These are phyloP conservation scores for Vitis riparia DNA, from an alignment of 164 flowering plant genomes.

Conservation along the genomic window DNA sequence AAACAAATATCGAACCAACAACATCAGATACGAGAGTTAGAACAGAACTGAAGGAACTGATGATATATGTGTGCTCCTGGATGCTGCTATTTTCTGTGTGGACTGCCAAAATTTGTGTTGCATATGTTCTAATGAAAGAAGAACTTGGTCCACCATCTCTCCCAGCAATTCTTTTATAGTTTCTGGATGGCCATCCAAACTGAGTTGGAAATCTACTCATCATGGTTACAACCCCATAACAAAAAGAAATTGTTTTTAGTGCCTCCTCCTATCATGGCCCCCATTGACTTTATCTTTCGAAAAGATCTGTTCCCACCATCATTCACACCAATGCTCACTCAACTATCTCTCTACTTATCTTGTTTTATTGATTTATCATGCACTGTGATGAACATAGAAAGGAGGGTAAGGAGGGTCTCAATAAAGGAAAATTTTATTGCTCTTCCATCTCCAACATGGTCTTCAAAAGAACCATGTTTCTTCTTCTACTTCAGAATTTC, in stretches of 20 bases:
- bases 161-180: too few species aligned
- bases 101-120: too few species aligned
- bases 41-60: too few species aligned
- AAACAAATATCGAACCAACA: too few species aligned
- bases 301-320: conserved; percentile 3
- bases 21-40: too few species aligned
- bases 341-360: background rate
- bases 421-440: background rate
- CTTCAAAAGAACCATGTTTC: conserved; percentile 13
- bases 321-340: background rate
- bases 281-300: background rate
- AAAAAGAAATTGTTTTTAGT: background rate
- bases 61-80: too few species aligned
- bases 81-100: too few species aligned
- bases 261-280: conserved; percentile 9
- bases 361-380: background rate
- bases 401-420: background rate
- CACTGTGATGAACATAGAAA: conserved; percentile 1
- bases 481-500: conserved; percentile 28
- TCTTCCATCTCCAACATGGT: conserved; percentile 17
- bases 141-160: too few species aligned
- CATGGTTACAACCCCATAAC: conserved; percentile 1
- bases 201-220: conserved; percentile 16
- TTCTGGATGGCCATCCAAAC: too few species aligned
- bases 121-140: too few species aligned